phyloP scores from a whole-genome alignment of 129 eudicot genomes.

The Chrysanthemum lavandulifolium region DNA sequence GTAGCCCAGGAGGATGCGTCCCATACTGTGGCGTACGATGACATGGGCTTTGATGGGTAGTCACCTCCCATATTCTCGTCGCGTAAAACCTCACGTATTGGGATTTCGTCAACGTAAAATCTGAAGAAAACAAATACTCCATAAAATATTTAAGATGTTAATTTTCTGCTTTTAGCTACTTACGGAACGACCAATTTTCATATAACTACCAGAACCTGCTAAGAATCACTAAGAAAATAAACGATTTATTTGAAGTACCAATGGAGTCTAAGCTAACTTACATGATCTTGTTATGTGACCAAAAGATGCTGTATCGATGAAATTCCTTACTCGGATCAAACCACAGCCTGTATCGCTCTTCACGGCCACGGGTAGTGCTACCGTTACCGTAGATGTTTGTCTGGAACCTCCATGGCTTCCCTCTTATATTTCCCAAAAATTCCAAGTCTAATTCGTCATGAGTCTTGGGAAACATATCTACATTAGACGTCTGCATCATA shows the following conservation, averaged over 20 bases:
- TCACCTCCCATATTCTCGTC: slow-evolving; percentile 70
- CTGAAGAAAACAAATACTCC: slow-evolving; percentile 24
- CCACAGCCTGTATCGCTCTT: slow-evolving; percentile 86
- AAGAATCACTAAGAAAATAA: neutral
- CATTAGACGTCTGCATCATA: slow-evolving; percentile 61
- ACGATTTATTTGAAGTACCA: neutral
- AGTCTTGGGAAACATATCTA: slow-evolving; percentile 59
- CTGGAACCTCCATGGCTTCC: slow-evolving; percentile 81
- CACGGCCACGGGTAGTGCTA: slow-evolving; percentile 71
- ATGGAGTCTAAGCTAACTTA: slow-evolving; percentile 22
- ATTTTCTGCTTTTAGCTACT: no score
- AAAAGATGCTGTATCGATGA: slow-evolving; percentile 77
- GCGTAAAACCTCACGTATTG: slow-evolving; percentile 55
- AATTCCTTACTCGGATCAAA: slow-evolving; percentile 78
- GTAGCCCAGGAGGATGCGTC: slow-evolving; percentile 94
- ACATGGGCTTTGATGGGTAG: slow-evolving; percentile 93
- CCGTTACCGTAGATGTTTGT: slow-evolving; percentile 86
- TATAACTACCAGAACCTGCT: no score
- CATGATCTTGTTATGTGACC: slow-evolving; percentile 72
- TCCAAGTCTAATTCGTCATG: slow-evolving; percentile 86
- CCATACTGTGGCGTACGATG: slow-evolving; percentile 87
- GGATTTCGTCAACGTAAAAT: slow-evolving; percentile 81
- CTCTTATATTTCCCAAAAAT: slow-evolving; percentile 65
- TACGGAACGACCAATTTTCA: no score
- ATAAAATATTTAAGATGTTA: neutral